These are phyloP conservation scores for Hippophae tibetana DNA, from an alignment of 306 rosid genomes.

Conservation along the genomic window DNA sequence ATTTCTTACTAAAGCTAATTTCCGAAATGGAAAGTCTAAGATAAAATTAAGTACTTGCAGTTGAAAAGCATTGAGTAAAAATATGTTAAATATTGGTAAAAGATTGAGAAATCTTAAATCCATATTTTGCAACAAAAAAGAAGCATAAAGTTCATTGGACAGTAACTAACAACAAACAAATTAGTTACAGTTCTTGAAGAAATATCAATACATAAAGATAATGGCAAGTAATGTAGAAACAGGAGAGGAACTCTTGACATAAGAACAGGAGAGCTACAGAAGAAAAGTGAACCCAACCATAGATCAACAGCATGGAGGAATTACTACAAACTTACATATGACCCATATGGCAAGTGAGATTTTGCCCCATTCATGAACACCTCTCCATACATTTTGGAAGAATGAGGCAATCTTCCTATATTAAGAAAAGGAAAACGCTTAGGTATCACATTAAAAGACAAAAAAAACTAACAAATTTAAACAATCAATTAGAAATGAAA, in stretches of 20 bases:
- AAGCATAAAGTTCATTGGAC: too few relatives aligned
- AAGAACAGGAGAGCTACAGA: background rate
- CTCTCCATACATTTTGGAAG: slow-evolving; percentile 81
- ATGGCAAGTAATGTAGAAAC: background rate
- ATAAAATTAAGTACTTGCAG: background rate
- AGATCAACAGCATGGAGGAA: background rate
- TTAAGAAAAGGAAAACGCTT: slow-evolving; percentile 16
- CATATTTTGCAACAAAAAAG: too few relatives aligned
- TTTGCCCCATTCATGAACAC: slow-evolving; percentile 79
- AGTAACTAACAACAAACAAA: too few relatives aligned
- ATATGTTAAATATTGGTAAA: too few relatives aligned
- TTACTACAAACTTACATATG: slow-evolving; percentile 58
- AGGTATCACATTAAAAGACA: slow-evolving; percentile 19
- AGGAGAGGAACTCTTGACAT: too few relatives aligned
- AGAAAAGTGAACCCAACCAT: background rate
- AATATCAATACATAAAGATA: too few relatives aligned
- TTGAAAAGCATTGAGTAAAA: too few relatives aligned
- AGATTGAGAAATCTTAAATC: too few relatives aligned
- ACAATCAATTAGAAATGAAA: slow-evolving; percentile 14
- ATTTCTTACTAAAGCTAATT: background rate
- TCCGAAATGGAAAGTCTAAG: background rate
- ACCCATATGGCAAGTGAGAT: slow-evolving; percentile 67
- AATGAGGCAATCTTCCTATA: slow-evolving; percentile 75
- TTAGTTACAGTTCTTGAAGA: too few relatives aligned
- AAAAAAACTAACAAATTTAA: slow-evolving; percentile 8